Evolutionary conservation across 176 grass and related monocot genomes (phyloP).

Genomic region (Zoysia japonica): DNA sequence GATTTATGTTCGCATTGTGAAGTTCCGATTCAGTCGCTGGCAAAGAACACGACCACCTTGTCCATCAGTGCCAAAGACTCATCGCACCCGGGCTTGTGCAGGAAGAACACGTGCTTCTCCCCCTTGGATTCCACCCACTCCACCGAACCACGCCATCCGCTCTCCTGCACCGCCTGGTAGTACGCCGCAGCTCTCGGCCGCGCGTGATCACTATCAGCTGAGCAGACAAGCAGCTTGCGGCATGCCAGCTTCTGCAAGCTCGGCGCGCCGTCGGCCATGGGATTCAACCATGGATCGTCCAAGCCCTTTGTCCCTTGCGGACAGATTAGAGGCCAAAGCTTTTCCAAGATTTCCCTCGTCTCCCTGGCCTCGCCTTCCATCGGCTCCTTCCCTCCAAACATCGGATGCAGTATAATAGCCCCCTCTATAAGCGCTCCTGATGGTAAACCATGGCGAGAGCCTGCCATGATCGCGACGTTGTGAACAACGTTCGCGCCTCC

Average conservation of each 20-base stretch:
- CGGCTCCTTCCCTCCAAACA: constrained; percentile 31
- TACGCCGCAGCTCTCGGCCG: constrained; percentile 52
- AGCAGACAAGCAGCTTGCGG: constrained; percentile 52
- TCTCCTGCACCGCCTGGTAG: constrained; percentile 49
- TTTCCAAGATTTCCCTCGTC: constrained; percentile 10
- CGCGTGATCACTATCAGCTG: constrained; percentile 37
- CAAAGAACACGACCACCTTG: constrained; percentile 33
- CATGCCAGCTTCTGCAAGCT: constrained; percentile 47
- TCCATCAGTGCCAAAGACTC: constrained; percentile 50
- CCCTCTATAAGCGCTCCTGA: constrained; percentile 27
- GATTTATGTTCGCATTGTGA: neutral
- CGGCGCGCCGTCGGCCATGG: constrained; percentile 41
- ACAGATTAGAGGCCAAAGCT: constrained; percentile 43
- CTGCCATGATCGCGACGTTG: constrained; percentile 37
- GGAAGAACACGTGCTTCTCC: constrained; percentile 61
- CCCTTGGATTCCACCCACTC: constrained; percentile 52
- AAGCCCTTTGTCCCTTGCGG: constrained; percentile 29
- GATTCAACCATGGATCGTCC: constrained; percentile 64
- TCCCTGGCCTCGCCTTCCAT: constrained; percentile 23
- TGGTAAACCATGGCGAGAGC: neutral
- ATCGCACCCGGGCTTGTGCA: constrained; percentile 38
- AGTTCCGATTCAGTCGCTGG: constrained; percentile 13
- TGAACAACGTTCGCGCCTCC: constrained; percentile 55
- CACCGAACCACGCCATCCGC: constrained; percentile 45
- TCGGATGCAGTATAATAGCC: constrained; percentile 53